These are phyloP conservation scores for Psilocybe tampanensis DNA, from an alignment of 768 basidiomycete genomes.

Conservation along the genomic window DNA sequence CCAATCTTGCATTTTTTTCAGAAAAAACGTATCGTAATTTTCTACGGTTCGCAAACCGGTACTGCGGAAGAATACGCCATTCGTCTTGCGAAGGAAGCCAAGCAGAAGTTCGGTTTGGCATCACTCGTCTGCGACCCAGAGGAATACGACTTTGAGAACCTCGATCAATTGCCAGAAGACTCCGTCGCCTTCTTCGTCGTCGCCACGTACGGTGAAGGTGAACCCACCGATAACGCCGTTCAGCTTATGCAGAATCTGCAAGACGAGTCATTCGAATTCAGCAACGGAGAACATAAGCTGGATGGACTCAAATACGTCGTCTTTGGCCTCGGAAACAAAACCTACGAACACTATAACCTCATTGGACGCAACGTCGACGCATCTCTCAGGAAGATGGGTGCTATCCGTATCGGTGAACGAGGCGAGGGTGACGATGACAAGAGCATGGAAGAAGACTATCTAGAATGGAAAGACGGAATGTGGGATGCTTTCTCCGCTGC, in stretches of 20 bases:
- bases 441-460: constrained; percentile 99
- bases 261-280: constrained; percentile 88
- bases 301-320: constrained; percentile 92
- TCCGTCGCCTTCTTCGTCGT: constrained; percentile 91
- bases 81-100: constrained; percentile 96
- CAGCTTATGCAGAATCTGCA: constrained; percentile 90
- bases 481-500: constrained; percentile 86
- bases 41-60: constrained; percentile 98
- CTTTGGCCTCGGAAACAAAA: constrained; percentile 90
- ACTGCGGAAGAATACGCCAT: constrained; percentile 99
- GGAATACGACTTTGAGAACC: constrained; percentile 97
- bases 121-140: constrained; percentile 98
- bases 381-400: constrained; percentile 78
- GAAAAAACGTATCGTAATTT: constrained; percentile 97
- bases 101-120: constrained; percentile 92
- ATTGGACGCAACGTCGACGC: constrained; percentile 82
- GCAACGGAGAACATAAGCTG: constrained; percentile 73
- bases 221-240: constrained; percentile 97
- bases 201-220: constrained; percentile 99
- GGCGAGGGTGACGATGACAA: constrained; percentile 99
- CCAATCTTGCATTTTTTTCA: constrained; percentile 40
- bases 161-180: constrained; percentile 88
- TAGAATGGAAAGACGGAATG: constrained; percentile 99
- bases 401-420: constrained; percentile 78
- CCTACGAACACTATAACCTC: constrained; percentile 96